Evolutionary conservation across 208 protist genomes (phyloP), one percentile per base, ranked within the genome.

Genomic region (Acanthamoeba culbertsoni): DNA sequence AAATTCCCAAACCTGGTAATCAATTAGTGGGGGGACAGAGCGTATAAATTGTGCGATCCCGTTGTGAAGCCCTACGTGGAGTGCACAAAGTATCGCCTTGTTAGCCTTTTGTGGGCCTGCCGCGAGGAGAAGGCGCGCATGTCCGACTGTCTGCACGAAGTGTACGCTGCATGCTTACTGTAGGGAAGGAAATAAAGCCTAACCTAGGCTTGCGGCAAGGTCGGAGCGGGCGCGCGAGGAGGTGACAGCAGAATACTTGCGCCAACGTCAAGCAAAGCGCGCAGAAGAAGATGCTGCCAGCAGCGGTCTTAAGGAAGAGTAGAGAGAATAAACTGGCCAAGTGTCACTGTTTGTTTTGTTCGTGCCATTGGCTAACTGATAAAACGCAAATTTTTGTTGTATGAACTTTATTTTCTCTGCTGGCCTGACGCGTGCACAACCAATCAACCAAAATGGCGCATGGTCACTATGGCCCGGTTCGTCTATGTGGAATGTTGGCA

Each of bases 21-120:
- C n/a, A n/a, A n/a, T n/a, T n/a, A n/a, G 51, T 59, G 51, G 51
- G 51, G 14, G 51, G 51, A 20, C 20, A 91, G 59, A 40, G 86
- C 86, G 26, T 91, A 91, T 55, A 91, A 91, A 31, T 26, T 73
- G 55, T 91, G 86, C 59, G 86, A 91, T n/a, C 86, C 86, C 1
- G 86, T 91, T 31, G 86, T 91, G 86, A 53, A 65, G 45, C 86
- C 86, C 3, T 91, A 57, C 57, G 86, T 91, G 57, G 86, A 63
- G 5, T 91, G 86, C 86, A 73, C 57, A 28, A 91, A 91, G 59
- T 35, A 88, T 35, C 77, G 77, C 77, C 51, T 63, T 45, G 42
- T 62, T 1, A 88, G 77, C 77, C 33, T 88, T 8, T 35, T 88
- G 77, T 88, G 77, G 77, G 77, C 77, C 14, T 88, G 77, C 77